Evolutionary conservation across 257 asterid species (phyloP), one percentile per base, ranked within the genome.

Genomic region (Cruciata laevipes): DNA sequence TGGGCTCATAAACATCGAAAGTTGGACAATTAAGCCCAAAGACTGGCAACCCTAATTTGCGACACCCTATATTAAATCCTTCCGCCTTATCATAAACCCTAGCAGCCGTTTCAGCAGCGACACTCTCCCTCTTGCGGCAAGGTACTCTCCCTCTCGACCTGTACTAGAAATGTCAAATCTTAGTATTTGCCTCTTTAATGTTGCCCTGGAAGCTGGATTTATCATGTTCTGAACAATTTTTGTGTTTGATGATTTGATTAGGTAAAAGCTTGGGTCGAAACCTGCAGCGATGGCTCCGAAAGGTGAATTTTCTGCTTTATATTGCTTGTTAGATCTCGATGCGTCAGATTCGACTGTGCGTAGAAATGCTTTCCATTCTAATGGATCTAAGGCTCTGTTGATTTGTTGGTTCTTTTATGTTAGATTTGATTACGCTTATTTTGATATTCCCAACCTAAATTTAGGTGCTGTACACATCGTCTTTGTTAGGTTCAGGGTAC

Each of bases 231-330:
- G 30, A 49, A 17, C 20, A 18, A 32, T 9, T 33, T 5, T 25
- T 1, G 20, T 58, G n/a, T 56, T 33, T 25, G 21, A 8, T 57
- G 52, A 32, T 61, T 37, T 68, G 17, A 37, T 66, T 61, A 73
- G 78, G 75, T 69, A 65, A 53, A 67, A 35, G 56, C 35, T 12
- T 23, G 37, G 63, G 20, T 42, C 6, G 12, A 61, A 23, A 12
- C 23, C 14, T 24, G 38, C 66, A 38, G 66, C 68, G 64, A 76
- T 76, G 81, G 72, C 81, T 72, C 81, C 77, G 27, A 76, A 69
- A 76, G 81, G 81, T 76, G 37, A 31, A 18, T 0, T 27, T 0
- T 30, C n/a, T 17, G 5, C 10, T 12, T 6, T 33, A 37, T 12
- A 11, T 37, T 56, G 10, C 0, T 8, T 20, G 18, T 21, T n/a